A percentile compares a stretch with the other conserved stretches of the same genome.
Conservation (phyloP, 1,139 yeast genomes). For the Protomyces lactucae-debilis region DNA sequence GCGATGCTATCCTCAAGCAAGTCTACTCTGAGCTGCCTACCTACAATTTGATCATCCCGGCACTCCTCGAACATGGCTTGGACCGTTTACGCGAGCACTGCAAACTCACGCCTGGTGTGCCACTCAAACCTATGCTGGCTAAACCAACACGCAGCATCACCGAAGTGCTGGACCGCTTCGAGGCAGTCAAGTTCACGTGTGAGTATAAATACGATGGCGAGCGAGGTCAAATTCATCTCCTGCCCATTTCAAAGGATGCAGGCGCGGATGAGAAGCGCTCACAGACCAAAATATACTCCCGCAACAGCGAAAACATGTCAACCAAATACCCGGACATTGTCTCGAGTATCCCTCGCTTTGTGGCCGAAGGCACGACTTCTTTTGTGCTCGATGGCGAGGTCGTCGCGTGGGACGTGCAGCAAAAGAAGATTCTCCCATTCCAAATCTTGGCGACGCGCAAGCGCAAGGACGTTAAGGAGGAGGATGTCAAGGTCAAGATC, state of each 20-base stretch:
- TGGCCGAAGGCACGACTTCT: conserved; percentile 44
- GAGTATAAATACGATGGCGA: conserved; percentile 98
- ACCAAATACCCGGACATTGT: conserved; percentile 89
- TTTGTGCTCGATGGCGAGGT: conserved; percentile 94
- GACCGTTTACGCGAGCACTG: conserved; percentile 61
- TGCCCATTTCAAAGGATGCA: conserved; percentile 42
- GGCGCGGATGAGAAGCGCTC: conserved; percentile 42
- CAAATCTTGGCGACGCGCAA: conserved; percentile 90
- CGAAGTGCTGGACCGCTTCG: conserved; percentile 80
- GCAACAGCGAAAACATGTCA: conserved; percentile 97
- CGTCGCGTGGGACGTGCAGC: conserved; percentile 91
- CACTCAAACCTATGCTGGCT: conserved; percentile 96
- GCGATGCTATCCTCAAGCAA: conserved; percentile 75
- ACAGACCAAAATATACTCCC: conserved; percentile 67
- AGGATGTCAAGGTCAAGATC: conserved; percentile 81
- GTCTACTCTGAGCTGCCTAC: conserved; percentile 91
- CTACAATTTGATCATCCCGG: conserved; percentile 67
- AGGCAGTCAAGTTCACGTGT: conserved; percentile 69
- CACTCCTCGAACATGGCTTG: conserved; percentile 65
- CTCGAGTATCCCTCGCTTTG: conserved; percentile 59
- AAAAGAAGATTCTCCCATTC: conserved; percentile 77
- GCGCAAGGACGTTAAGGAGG: conserved; percentile 83
- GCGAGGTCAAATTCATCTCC: conserved; percentile 85
- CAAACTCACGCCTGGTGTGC: conserved; percentile 82
- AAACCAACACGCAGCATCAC: conserved; percentile 91